Evolutionary conservation across 306 rosid genomes (phyloP).

Genomic region (Neltuma alba): DNA sequence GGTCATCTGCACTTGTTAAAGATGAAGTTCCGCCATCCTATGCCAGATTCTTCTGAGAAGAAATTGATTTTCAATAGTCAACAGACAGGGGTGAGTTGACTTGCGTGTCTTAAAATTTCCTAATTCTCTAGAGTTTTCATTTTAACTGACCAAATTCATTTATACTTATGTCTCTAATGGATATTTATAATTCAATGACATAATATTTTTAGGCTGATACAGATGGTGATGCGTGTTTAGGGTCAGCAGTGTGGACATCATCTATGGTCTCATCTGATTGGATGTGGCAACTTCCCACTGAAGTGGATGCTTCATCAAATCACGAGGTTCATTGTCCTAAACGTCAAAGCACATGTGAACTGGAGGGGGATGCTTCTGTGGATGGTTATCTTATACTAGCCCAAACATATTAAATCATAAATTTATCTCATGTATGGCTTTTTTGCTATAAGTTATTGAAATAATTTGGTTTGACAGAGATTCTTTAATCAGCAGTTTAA

Average conservation of each 20-base stretch:
- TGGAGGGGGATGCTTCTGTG: constrained; percentile 83
- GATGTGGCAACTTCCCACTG: constrained; percentile 61
- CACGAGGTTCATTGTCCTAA: constrained; percentile 43
- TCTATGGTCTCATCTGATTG: constrained; percentile 65
- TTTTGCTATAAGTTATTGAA: constrained; percentile 8
- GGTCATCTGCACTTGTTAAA: constrained; percentile 79
- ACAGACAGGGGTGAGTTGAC: constrained; percentile 43
- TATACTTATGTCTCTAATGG: constrained; percentile 18
- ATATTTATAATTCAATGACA: constrained; percentile 32
- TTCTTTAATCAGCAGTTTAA: constrained; percentile 73
- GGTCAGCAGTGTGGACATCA: constrained; percentile 64
- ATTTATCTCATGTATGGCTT: constrained; percentile 16
- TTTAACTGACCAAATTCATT: constrained; percentile 16
- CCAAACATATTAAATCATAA: constrained; percentile 10
- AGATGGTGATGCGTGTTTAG: constrained; percentile 42
- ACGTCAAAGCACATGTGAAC: constrained; percentile 85
- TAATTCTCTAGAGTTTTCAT: constrained; percentile 32
- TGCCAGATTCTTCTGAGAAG: constrained; percentile 52
- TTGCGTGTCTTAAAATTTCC: constrained; percentile 44
- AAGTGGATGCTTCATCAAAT: constrained; percentile 47
- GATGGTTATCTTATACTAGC: constrained; percentile 49
- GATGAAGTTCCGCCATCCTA: constrained; percentile 78
- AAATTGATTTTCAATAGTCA: constrained; percentile 43
- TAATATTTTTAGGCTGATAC: constrained; percentile 62
- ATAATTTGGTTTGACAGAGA: constrained; percentile 57